phyloP scores from a whole-genome alignment of 257 asterid species.

The Eucommia ulmoides region DNA sequence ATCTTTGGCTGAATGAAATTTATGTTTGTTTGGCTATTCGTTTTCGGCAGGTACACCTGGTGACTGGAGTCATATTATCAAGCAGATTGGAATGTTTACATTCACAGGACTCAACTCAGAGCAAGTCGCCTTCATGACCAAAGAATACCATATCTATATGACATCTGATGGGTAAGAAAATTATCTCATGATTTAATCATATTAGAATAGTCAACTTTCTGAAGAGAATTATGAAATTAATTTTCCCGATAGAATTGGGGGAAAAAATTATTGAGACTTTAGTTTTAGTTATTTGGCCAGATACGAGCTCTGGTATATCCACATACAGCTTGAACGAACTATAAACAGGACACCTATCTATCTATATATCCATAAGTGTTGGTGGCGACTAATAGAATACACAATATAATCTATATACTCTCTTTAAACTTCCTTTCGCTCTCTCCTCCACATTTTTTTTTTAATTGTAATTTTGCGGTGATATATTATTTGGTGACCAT shows the following conservation, averaged over 20 bases:
- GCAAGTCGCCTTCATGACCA: constrained; percentile 71
- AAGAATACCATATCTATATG: constrained; percentile 75
- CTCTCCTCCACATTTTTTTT: too few species aligned
- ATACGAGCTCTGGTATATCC: too few species aligned
- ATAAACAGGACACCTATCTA: too few species aligned
- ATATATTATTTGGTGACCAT: too few species aligned
- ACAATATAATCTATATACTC: too few species aligned
- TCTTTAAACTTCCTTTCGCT: too few species aligned
- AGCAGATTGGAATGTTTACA: constrained; percentile 88
- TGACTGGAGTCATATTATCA: constrained; percentile 78
- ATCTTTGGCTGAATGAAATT: not conserved
- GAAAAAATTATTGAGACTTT: not conserved
- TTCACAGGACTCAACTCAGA: constrained; percentile 55
- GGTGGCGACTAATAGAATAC: too few species aligned
- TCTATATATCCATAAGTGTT: too few species aligned
- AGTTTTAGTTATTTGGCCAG: too few species aligned
- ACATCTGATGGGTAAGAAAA: constrained; percentile 70
- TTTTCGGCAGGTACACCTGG: constrained; percentile 61
- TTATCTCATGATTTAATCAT: not conserved
- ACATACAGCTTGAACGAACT: too few species aligned
- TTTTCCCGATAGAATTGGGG: not conserved
- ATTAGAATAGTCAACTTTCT: not conserved
- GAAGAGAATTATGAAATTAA: not conserved
- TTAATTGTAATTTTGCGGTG: too few species aligned
- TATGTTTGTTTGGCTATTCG: not conserved